Evolutionary conservation across 2,329 filamentous ascomycete species (phyloP).

Genomic region (Didymella pomorum): DNA sequence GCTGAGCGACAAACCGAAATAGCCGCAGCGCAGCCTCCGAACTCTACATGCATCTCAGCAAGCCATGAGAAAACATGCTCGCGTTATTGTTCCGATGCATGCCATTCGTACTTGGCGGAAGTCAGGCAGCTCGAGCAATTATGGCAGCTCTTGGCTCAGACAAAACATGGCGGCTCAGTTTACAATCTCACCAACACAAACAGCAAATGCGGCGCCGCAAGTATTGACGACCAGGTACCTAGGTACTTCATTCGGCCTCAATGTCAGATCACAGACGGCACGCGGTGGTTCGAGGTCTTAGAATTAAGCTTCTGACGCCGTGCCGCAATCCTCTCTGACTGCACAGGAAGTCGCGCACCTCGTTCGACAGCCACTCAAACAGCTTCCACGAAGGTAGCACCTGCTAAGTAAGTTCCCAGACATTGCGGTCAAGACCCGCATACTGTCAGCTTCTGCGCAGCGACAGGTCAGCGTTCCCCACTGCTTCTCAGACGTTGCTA

Average conservation of each 20-base stretch:
- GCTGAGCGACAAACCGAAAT: slow-evolving; percentile 16
- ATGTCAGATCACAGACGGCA: slow-evolving; percentile 2
- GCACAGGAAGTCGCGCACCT: slow-evolving; percentile 6
- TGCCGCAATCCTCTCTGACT: slow-evolving; percentile 13
- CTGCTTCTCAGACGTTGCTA: slow-evolving; percentile 2
- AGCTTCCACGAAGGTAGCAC: not conserved
- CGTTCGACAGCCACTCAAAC: not conserved
- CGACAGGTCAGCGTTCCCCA: slow-evolving; percentile 5
- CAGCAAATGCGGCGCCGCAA: not conserved
- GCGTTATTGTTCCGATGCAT: not conserved
- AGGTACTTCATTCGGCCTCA: not conserved
- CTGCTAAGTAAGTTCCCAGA: slow-evolving; percentile 1
- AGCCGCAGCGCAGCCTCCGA: slow-evolving; percentile 2
- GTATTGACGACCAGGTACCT: not conserved
- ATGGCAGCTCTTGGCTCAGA: not conserved
- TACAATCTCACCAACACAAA: not conserved
- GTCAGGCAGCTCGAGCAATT: not conserved
- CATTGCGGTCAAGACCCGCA: slow-evolving; percentile 5
- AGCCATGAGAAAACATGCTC: slow-evolving; percentile 4
- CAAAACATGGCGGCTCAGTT: not conserved
- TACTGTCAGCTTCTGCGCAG: slow-evolving; percentile 5
- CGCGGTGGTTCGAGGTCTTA: not conserved
- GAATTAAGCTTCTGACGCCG: slow-evolving; percentile 10
- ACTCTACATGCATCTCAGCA: slow-evolving; percentile 5
- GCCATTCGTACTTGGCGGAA: not conserved